Evolutionary conservation across 306 rosid genomes (phyloP).

Genomic region (Luffa acutangula): DNA sequence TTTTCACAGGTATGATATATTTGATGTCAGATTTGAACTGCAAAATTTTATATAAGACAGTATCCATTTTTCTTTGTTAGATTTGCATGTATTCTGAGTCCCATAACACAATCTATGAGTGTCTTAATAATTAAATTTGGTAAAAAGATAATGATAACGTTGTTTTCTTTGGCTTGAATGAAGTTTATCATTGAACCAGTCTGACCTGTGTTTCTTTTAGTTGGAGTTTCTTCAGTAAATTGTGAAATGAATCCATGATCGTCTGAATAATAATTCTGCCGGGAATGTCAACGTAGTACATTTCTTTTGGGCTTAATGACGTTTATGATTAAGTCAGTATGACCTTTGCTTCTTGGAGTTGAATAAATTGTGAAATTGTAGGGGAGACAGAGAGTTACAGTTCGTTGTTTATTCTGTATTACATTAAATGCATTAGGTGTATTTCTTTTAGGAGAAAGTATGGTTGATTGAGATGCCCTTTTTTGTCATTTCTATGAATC

Average conservation of each 20-base stretch:
- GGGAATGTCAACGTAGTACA: neutral
- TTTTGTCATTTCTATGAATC: neutral
- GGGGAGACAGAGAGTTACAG: neutral
- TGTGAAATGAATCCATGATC: neutral
- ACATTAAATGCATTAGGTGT: neutral
- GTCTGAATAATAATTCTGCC: neutral
- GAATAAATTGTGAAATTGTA: neutral
- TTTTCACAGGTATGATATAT: conserved; percentile 66
- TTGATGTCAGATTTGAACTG: conserved; percentile 1
- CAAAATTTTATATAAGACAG: neutral
- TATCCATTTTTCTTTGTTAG: neutral
- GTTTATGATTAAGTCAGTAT: neutral
- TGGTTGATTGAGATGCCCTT: neutral
- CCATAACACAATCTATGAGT: neutral
- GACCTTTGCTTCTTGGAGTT: neutral
- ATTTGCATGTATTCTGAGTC: neutral
- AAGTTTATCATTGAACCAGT: neutral
- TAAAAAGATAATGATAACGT: neutral
- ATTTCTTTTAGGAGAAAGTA: neutral
- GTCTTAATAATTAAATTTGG: neutral
- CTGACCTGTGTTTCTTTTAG: neutral
- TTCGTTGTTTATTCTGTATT: neutral
- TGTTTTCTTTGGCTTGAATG: neutral
- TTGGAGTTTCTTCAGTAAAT: neutral
- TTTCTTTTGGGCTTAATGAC: neutral